Conservation (phyloP, 2,329 filamentous ascomycete genomes). For the Sporothrix variecibatus region DNA sequence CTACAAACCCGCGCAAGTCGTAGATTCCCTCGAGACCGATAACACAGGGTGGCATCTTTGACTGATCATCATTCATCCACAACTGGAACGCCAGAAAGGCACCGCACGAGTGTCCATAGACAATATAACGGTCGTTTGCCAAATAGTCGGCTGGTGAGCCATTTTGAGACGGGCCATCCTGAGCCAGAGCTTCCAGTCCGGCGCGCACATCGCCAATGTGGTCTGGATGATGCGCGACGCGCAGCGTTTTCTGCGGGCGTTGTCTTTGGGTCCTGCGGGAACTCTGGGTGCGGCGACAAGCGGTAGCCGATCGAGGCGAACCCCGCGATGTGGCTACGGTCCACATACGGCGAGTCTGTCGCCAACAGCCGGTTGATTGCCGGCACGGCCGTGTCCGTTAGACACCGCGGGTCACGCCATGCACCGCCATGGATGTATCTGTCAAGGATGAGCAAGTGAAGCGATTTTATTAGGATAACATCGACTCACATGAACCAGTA, state of each 20-base stretch:
- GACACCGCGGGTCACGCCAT: constrained; percentile 61
- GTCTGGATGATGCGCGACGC: constrained; percentile 58
- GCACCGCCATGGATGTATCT: constrained; percentile 63
- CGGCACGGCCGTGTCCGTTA: constrained; percentile 48
- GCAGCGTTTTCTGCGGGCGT: constrained; percentile 38
- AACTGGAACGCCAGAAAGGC: constrained; percentile 65
- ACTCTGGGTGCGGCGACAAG: constrained; percentile 55
- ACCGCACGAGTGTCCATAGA: constrained; percentile 65
- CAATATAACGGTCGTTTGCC: constrained; percentile 49
- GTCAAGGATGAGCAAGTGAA: neutral
- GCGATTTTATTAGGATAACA: neutral
- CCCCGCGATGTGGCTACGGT: constrained; percentile 53
- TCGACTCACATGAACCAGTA: constrained; percentile 42
- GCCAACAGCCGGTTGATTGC: constrained; percentile 34
- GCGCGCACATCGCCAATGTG: constrained; percentile 60
- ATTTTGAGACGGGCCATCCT: constrained; percentile 29
- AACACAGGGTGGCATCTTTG: constrained; percentile 45
- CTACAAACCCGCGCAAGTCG: constrained; percentile 58
- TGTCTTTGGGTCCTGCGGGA: constrained; percentile 46
- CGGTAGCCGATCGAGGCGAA: constrained; percentile 68
- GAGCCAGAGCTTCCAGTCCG: constrained; percentile 52
- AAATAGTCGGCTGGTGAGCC: constrained; percentile 28
- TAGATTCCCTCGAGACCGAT: constrained; percentile 68
- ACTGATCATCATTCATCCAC: constrained; percentile 41
- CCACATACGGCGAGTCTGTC: constrained; percentile 43